A percentile compares a stretch with the other conserved stretches of the same genome.
Conservation (phyloP, 305 asterid species). For the Fraxinus xanthoxyloides region DNA sequence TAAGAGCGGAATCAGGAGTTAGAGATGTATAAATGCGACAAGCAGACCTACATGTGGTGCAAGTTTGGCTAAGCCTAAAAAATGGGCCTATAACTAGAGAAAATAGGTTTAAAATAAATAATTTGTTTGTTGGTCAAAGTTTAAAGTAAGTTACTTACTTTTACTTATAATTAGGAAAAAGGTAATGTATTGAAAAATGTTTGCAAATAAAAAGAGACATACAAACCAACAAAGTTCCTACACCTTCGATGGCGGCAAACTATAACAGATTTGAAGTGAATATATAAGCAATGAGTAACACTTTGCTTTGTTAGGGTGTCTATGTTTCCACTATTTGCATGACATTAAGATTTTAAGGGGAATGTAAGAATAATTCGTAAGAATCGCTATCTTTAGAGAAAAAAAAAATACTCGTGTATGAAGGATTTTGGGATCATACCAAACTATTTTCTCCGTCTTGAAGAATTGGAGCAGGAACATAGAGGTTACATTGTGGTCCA, state of each 20-base stretch:
- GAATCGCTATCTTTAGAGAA: background rate
- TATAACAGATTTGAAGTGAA: background rate
- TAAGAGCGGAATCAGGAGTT: background rate
- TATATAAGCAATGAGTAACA: background rate
- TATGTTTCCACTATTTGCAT: background rate
- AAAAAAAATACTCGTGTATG: background rate
- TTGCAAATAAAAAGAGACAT: background rate
- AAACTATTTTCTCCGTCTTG: conserved; percentile 58
- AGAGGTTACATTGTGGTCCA: conserved; percentile 93
- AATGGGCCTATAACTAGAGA: background rate
- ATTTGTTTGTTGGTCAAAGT: background rate
- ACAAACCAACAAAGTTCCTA: background rate
- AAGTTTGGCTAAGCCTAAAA: background rate
- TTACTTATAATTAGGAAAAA: background rate
- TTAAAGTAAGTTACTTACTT: background rate
- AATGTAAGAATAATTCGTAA: background rate
- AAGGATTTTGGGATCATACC: conserved; percentile 43
- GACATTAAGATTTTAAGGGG: background rate
- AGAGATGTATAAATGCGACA: background rate
- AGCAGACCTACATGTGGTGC: background rate
- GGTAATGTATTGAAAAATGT: background rate
- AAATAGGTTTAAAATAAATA: background rate
- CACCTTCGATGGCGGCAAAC: background rate
- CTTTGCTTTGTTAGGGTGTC: background rate
- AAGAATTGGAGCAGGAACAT: conserved; percentile 85